phyloP scores from a whole-genome alignment of 148 eudicot genomes.

The Chenopodium suecicum region DNA sequence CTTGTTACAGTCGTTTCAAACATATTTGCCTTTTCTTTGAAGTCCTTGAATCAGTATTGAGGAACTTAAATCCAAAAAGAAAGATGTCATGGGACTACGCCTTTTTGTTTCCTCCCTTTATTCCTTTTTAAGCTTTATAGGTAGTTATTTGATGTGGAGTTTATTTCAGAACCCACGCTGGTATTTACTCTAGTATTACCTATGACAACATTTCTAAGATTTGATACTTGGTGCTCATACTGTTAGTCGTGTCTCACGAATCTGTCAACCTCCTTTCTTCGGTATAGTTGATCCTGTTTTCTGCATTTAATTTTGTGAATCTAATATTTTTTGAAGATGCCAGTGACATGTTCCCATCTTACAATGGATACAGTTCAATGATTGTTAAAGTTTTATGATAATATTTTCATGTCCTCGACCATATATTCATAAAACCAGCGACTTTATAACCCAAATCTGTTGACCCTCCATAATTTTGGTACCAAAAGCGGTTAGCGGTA shows the following conservation, averaged over 20 bases:
- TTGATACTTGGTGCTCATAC: neutral
- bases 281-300: too few species aligned
- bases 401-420: too few species aligned
- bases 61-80: neutral
- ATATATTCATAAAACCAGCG: too few species aligned
- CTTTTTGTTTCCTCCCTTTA: neutral
- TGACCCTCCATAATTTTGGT: too few species aligned
- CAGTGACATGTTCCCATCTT: too few species aligned
- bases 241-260: neutral
- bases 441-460: too few species aligned
- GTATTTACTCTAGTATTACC: neutral
- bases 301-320: too few species aligned
- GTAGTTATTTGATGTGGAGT: neutral
- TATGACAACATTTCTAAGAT: neutral
- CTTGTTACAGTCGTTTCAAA: neutral
- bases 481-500: too few species aligned
- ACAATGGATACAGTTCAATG: too few species aligned
- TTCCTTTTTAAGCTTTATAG: neutral
- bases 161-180: neutral
- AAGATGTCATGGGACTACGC: neutral
- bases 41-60: neutral
- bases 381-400: too few species aligned
- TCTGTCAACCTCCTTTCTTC: neutral
- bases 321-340: too few species aligned
- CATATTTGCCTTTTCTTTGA: neutral